Percentiles rank a stretch among this genome's conserved stretches.
These are phyloP conservation scores for Xylaria sp. DNA, from an alignment of 2,329 filamentous ascomycete species.

Conservation along the genomic window DNA sequence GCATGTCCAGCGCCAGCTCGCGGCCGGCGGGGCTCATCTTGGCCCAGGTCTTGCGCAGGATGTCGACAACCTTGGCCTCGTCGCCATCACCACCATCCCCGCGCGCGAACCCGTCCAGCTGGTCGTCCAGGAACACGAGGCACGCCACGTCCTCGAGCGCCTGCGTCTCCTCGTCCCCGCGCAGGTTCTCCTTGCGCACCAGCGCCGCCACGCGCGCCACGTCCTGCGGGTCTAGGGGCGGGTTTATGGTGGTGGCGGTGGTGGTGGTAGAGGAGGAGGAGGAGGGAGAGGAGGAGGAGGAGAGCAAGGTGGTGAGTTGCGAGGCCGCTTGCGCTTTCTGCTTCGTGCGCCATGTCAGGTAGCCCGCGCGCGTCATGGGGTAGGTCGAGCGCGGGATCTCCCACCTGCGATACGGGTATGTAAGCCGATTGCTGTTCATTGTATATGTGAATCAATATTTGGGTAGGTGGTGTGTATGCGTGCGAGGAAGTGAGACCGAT, in stretches of 20 bases:
- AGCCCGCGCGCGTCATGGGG: constrained; percentile 74
- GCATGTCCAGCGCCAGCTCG: constrained; percentile 66
- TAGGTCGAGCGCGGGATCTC: constrained; percentile 75
- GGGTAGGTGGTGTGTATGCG: not conserved
- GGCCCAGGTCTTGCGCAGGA: constrained; percentile 73
- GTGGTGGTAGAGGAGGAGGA: constrained; percentile 50
- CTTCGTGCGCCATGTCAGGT: constrained; percentile 77
- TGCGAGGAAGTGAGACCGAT: not conserved
- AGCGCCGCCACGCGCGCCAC: constrained; percentile 67
- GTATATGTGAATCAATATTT: not conserved
- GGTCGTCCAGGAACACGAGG: constrained; percentile 84
- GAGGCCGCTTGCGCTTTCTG: constrained; percentile 67
- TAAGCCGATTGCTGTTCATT: not conserved
- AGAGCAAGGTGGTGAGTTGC: constrained; percentile 58
- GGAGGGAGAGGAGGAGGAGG: constrained; percentile 45
- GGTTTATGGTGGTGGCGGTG: constrained; percentile 5
- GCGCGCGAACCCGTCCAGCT: constrained; percentile 77
- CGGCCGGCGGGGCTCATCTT: constrained; percentile 71
- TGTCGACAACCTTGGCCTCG: constrained; percentile 75
- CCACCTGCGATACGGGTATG: constrained; percentile 56
- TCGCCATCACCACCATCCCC: constrained; percentile 60
- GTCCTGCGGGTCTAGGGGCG: constrained; percentile 50
- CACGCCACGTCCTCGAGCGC: constrained; percentile 84
- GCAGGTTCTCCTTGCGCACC: constrained; percentile 77
- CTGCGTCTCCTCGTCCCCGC: constrained; percentile 68